Evolutionary conservation across 352 stramenopile species (phyloP), one percentile per base, ranked within the genome.

Genomic region (Halophytophthora batemanensis): DNA sequence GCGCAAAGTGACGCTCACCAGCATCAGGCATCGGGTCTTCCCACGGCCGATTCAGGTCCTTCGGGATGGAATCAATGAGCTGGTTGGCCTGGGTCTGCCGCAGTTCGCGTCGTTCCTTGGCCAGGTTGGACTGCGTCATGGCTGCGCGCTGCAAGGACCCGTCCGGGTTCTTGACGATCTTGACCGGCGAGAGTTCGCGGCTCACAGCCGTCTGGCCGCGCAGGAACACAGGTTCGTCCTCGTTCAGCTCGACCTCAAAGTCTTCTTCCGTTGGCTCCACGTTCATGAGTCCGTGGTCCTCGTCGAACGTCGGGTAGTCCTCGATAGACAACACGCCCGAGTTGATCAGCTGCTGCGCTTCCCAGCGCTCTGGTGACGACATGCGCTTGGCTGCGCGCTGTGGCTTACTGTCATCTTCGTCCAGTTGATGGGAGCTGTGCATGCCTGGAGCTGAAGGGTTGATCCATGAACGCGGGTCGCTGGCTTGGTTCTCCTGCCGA

Each of bases 91-190:
- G 97, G 1, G 95, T 97, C 61, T 98, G 91, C 21, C 95, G 91
- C 23, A 99, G 63, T 68, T 99, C 96, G 25, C 96, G 83, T 12
- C 98, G 86, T 66, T 99, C 97, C 59, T 99, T 99, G 0, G 96
- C 92, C 46, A 99, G 74, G 18, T 88, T 97, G 6, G 79, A 89
- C 68, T 99, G 96, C 43, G 96, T 98, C 82, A 99, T 96, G 0
- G 98, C 97, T 0, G 97, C 97, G 11, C 97, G 86, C 63, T 98
- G 93, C 61, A 99, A 82, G 8, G 91, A 98, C 29, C 98, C 98
- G 70, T 99, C 97, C 1, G 98, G 98, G 69, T 99, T 99, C 62
- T 98, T 98, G 2, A 99, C 95, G 67, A 99, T 99, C 45, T 97
- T 97, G 8, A 99, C 81, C 0, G 97, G 97, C 39, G 93, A 96